Evolutionary conservation across 306 rosid genomes (phyloP), one percentile per base, ranked within the genome.

Genomic region (Boehmeria nivea): DNA sequence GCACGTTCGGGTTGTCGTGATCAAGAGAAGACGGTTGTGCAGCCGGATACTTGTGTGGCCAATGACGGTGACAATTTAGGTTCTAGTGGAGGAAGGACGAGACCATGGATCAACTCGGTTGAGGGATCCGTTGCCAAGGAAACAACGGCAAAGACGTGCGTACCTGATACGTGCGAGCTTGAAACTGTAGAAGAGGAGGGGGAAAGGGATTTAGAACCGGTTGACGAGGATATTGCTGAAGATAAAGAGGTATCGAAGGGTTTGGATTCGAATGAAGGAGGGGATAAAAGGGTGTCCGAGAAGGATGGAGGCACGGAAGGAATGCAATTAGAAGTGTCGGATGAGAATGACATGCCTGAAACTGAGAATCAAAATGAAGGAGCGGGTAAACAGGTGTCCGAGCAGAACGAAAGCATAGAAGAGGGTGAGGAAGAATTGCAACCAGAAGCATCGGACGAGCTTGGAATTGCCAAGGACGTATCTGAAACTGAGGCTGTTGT

Each of bases 321-420:
- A 65, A 49, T 31, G 43, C 48, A 44, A 39, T 52, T 28, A 8
- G 69, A 33, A 25, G 64, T 60, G 34, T 24, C 26, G 18, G 57
- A 43, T 37, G 62, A 57, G 59, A 49, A 62, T 62, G 69, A 71
- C 21, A 51, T 50, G n/a, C 51, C 79, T 31, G 84, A 57, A 50
- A 43, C 40, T 0, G 65, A 60, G 8, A 23, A 44, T 31, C 36
- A 2, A 10, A 31, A 0, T 10, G 36, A 31, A 31, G 36, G 36
- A 31, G 36, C 36, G 36, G 36, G 9, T 6, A 31, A 31, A 31
- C 36, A 31, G 2, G 2, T 10, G 36, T n/a, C n/a, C n/a, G n/a
- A n/a, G n/a, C n/a, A n/a, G n/a, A n/a, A n/a, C 28, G 37, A 55
- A 42, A 65, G 24, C 20, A 27, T 12, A 18, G 57, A 34, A 59